These are phyloP conservation scores for Psilocybe subaeruginosa DNA, from an alignment of 768 basidiomycete species.

Conservation along the genomic window DNA sequence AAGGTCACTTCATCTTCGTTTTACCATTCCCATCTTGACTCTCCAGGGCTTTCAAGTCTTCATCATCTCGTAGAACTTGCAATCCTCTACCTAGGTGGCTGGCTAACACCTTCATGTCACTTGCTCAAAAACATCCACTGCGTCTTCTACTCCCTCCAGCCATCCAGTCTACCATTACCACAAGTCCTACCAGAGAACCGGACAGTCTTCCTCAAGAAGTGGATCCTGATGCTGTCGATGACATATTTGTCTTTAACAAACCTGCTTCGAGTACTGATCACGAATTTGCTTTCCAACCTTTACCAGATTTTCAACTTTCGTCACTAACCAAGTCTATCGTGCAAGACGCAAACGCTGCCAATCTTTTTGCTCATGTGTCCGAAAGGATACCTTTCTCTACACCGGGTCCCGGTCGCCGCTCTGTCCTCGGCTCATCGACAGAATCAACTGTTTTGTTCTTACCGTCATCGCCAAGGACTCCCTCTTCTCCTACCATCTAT, in stretches of 20 bases:
- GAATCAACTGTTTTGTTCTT: slow-evolving; percentile 13
- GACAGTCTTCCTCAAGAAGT: neutral
- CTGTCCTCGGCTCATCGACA: slow-evolving; percentile 22
- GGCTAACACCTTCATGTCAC: slow-evolving; percentile 48
- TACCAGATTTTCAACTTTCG: neutral
- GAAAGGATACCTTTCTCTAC: slow-evolving; percentile 28
- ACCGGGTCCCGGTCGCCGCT: slow-evolving; percentile 25
- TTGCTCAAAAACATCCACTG: slow-evolving; percentile 50
- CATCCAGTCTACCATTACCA: slow-evolving; percentile 1
- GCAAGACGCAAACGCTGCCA: slow-evolving; percentile 1
- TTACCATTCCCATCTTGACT: slow-evolving; percentile 5
- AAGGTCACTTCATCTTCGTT: slow-evolving; percentile 20
- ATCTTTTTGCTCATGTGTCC: neutral
- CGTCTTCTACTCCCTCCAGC: slow-evolving; percentile 40
- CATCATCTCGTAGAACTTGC: slow-evolving; percentile 21
- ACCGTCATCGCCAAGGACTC: slow-evolving; percentile 13
- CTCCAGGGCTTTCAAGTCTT: slow-evolving; percentile 9
- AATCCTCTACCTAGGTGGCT: slow-evolving; percentile 60
- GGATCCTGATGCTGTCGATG: neutral
- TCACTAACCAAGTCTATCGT: neutral
- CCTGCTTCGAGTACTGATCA: neutral
- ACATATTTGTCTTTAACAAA: slow-evolving; percentile 16
- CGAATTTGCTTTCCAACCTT: neutral
- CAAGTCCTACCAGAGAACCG: neutral
- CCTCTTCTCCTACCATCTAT: slow-evolving; percentile 24